These are phyloP conservation scores for Citeromyces matritensis DNA, from an alignment of 805 yeast species.

Conservation along the genomic window DNA sequence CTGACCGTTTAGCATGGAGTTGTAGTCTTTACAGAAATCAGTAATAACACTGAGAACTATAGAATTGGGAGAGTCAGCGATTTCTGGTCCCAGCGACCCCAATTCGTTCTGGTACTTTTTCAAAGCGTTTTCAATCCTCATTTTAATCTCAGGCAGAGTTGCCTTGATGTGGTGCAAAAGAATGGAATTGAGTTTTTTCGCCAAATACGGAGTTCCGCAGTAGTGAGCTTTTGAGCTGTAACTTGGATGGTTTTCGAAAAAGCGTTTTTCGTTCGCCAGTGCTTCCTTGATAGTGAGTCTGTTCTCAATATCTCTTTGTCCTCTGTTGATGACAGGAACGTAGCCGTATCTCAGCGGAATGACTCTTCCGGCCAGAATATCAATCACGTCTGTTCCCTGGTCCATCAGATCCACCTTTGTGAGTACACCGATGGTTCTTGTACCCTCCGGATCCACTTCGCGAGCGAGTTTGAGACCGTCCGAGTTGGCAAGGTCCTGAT, in stretches of 20 bases:
- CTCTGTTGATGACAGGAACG: conserved; percentile 93
- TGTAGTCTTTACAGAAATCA: conserved; percentile 82
- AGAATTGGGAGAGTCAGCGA: conserved; percentile 79
- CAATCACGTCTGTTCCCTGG: conserved; percentile 93
- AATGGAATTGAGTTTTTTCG: conserved; percentile 79
- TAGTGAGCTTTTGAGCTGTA: conserved; percentile 87
- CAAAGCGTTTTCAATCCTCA: conserved; percentile 73
- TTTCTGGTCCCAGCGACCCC: conserved; percentile 69
- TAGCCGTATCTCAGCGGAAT: conserved; percentile 92
- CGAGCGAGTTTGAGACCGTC: conserved; percentile 94
- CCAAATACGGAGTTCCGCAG: conserved; percentile 97
- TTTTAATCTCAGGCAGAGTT: conserved; percentile 84
- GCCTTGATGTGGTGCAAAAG: conserved; percentile 81
- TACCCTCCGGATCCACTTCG: conserved; percentile 95
- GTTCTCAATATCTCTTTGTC: conserved; percentile 88
- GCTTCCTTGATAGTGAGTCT: conserved; percentile 85
- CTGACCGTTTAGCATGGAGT: conserved; percentile 84
- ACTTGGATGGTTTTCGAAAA: conserved; percentile 80
- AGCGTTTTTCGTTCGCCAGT: conserved; percentile 60
- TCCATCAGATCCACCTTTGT: conserved; percentile 97
- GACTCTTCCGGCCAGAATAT: conserved; percentile 88
- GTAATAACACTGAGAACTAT: conserved; percentile 85
- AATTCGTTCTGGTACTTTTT: conserved; percentile 78
- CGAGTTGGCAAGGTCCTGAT: conserved; percentile 92
- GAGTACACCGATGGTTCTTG: conserved; percentile 90